Conservation (phyloP, 2,329 filamentous ascomycete genomes). For the Colletotrichum sojae region DNA sequence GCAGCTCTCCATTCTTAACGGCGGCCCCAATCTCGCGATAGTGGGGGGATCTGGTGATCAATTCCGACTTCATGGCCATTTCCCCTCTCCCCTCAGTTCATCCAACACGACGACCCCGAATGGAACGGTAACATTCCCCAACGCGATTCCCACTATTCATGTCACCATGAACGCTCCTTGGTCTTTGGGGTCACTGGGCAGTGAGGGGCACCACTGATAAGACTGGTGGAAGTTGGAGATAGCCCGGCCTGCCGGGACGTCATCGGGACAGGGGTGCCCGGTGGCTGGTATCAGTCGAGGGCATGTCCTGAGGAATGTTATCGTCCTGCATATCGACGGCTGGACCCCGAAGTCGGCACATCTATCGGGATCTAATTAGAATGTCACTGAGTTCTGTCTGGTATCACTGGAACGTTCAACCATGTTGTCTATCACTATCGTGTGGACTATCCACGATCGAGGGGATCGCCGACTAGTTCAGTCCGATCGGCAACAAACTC, state of each 20-base stretch:
- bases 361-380: no score
- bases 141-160: slow-evolving; percentile 38
- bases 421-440: no score
- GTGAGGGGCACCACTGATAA: slow-evolving; percentile 36
- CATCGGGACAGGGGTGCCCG: slow-evolving; percentile 17
- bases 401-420: neutral
- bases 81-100: slow-evolving; percentile 13
- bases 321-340: neutral
- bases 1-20: slow-evolving; percentile 21
- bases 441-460: no score
- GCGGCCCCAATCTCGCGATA: neutral
- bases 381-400: neutral
- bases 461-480: no score
- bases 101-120: slow-evolving; percentile 21
- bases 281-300: slow-evolving; percentile 1
- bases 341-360: slow-evolving; percentile 8
- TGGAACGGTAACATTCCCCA: slow-evolving; percentile 37
- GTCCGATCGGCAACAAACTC: no score
- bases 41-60: slow-evolving; percentile 23
- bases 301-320: neutral
- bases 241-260: slow-evolving; percentile 4
- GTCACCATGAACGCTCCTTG: slow-evolving; percentile 21
- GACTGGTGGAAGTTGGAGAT: slow-evolving; percentile 20
- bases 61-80: neutral
- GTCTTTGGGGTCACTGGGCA: slow-evolving; percentile 16